Evolutionary conservation across 1,284 basidiomycete genomes (phyloP).

Genomic region (Cutaneotrichosporon cutaneum): DNA sequence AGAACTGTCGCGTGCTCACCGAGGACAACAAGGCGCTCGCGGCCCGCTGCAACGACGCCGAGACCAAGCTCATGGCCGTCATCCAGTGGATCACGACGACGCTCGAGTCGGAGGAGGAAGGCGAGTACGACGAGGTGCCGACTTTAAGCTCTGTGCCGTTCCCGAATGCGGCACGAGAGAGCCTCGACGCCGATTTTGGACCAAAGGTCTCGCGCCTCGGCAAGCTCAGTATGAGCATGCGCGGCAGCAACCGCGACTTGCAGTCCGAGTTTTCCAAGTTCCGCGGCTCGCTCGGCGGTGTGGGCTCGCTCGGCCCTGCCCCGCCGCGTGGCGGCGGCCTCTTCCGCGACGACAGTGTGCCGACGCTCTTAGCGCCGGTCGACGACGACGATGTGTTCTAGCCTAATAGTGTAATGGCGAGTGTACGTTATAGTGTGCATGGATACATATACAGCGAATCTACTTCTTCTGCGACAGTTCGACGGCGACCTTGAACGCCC

Average conservation of each 20-base stretch:
- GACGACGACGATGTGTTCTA: slow-evolving; percentile 24
- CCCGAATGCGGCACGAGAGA: neutral
- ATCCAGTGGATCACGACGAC: slow-evolving; percentile 45
- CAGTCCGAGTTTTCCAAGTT: slow-evolving; percentile 21
- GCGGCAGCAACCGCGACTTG: slow-evolving; percentile 14
- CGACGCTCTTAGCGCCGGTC: slow-evolving; percentile 14
- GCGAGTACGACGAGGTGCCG: slow-evolving; percentile 6
- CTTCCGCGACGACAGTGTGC: slow-evolving; percentile 17
- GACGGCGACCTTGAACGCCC: slow-evolving; percentile 89
- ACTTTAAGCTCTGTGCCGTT: neutral
- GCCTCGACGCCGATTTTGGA: slow-evolving; percentile 21
- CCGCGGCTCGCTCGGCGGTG: slow-evolving; percentile 8
- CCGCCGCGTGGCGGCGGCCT: slow-evolving; percentile 15
- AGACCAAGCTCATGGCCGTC: slow-evolving; percentile 43
- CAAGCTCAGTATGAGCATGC: slow-evolving; percentile 12
- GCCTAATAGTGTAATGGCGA: neutral
- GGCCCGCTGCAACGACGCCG: slow-evolving; percentile 39
- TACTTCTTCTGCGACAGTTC: slow-evolving; percentile 58
- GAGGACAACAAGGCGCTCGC: slow-evolving; percentile 39
- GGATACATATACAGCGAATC: slow-evolving; percentile 46
- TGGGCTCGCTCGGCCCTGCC: slow-evolving; percentile 12
- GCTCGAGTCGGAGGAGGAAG: slow-evolving; percentile 16
- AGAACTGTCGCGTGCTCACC: slow-evolving; percentile 41
- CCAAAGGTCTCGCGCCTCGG: slow-evolving; percentile 11
- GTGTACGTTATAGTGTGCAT: slow-evolving; percentile 21